Evolutionary conservation across 306 rosid genomes (phyloP).

Genomic region (Dryas alaskensis): DNA sequence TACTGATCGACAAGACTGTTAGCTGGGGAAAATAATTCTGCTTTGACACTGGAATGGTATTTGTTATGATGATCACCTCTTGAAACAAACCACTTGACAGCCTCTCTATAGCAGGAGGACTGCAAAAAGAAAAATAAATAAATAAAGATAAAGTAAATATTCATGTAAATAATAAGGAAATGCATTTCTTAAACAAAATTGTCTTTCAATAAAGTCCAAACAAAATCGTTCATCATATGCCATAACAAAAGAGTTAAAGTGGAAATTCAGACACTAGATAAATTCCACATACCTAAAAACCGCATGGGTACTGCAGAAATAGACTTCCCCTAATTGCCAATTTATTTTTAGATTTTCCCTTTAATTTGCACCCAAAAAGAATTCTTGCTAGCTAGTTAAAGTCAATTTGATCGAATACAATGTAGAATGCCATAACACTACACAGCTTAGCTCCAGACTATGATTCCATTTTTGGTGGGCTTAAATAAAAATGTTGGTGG

Average conservation of each 20-base stretch:
- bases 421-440: too few species aligned
- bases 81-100: conserved; percentile 88
- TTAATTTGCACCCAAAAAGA: too few species aligned
- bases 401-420: too few species aligned
- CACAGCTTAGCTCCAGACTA: too few species aligned
- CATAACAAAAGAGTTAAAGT: not conserved
- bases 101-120: conserved; percentile 97
- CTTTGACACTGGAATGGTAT: conserved; percentile 81
- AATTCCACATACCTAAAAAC: conserved; percentile 70
- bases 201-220: too few species aligned
- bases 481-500: too few species aligned
- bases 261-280: conserved; percentile 1
- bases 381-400: too few species aligned
- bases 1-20: conserved; percentile 67
- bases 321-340: conserved; percentile 47
- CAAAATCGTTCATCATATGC: not conserved
- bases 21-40: conserved; percentile 86
- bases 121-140: conserved; percentile 38
- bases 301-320: conserved; percentile 93
- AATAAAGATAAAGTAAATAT: not conserved
- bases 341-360: too few species aligned
- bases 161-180: not conserved
- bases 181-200: not conserved
- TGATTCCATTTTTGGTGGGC: too few species aligned
- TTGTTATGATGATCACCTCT: conserved; percentile 83